Percentiles rank a stretch among this genome's conserved stretches.
phyloP scores from a whole-genome alignment of 2,329 filamentous ascomycete species.

The Neocucurbitaria cava region DNA sequence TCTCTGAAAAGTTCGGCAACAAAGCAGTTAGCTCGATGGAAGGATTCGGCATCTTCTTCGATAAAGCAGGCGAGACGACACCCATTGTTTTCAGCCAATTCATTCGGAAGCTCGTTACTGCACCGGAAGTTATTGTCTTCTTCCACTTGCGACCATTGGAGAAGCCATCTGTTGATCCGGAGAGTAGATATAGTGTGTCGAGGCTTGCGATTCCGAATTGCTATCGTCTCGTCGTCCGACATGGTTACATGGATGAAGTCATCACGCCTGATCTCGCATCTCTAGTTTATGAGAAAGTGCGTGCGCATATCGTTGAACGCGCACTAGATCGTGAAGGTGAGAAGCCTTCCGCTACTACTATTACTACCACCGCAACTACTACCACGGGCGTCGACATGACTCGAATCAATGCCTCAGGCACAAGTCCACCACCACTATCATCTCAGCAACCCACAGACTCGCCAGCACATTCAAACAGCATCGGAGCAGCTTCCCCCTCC shows the following conservation, averaged over 20 bases:
- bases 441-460: too few species aligned
- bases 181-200: conserved; percentile 58
- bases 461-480: not conserved
- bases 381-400: not conserved
- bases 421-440: too few species aligned
- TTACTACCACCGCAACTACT: not conserved
- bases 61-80: conserved; percentile 72
- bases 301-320: conserved; percentile 44
- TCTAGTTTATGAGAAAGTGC: conserved; percentile 65
- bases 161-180: conserved; percentile 53
- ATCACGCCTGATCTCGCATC: conserved; percentile 67
- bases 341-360: conserved; percentile 12
- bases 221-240: conserved; percentile 72
- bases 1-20: conserved; percentile 50
- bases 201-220: conserved; percentile 63
- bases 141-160: conserved; percentile 74
- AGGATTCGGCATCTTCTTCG: conserved; percentile 77
- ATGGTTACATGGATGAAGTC: conserved; percentile 76
- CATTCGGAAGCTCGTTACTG: conserved; percentile 71
- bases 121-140: conserved; percentile 74
- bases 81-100: conserved; percentile 76
- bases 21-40: conserved; percentile 47
- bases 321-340: conserved; percentile 39
- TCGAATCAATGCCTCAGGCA: not conserved
- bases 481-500: conserved; percentile 12